Evolutionary conservation across 2,329 filamentous ascomycete genomes (phyloP).

Genomic region (Claviceps digitariae): DNA sequence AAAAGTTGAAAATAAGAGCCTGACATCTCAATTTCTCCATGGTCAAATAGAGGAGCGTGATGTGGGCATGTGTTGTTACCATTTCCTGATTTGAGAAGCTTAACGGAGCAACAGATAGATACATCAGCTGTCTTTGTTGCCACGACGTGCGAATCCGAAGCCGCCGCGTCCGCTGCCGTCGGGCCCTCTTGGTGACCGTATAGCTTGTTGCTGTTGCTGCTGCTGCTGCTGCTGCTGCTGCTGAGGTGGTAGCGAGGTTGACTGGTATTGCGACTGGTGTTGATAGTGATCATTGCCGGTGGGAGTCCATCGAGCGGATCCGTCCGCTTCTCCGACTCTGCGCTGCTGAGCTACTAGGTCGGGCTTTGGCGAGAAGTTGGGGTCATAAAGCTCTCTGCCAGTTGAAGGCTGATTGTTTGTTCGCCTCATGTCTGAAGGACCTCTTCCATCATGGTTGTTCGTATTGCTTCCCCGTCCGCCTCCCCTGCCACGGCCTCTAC

Average conservation of each 20-base stretch:
- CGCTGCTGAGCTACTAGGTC: slow-evolving; percentile 34
- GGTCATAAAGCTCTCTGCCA: slow-evolving; percentile 61
- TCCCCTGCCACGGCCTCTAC: slow-evolving; percentile 33
- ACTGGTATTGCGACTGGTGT: neutral
- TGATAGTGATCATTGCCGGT: slow-evolving; percentile 33
- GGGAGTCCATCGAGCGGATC: slow-evolving; percentile 12
- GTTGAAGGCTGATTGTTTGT: slow-evolving; percentile 15
- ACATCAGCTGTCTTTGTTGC: slow-evolving; percentile 27
- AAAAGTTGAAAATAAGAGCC: neutral
- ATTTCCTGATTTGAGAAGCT: neutral
- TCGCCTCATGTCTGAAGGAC: slow-evolving; percentile 6
- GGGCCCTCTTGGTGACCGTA: slow-evolving; percentile 65
- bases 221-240: slow-evolving; percentile 38
- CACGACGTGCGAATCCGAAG: slow-evolving; percentile 59
- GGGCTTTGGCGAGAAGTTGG: slow-evolving; percentile 53
- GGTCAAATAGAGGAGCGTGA: slow-evolving; percentile 3
- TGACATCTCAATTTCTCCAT: neutral
- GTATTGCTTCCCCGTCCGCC: slow-evolving; percentile 14
- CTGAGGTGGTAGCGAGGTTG: neutral
- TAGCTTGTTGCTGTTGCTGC: slow-evolving; percentile 43
- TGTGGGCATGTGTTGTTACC: slow-evolving; percentile 11
- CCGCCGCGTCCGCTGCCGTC: slow-evolving; percentile 64
- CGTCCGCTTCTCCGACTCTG: slow-evolving; percentile 26
- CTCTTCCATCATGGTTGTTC: slow-evolving; percentile 7
- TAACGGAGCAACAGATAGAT: neutral